Base-by-base conservation (phyloP, 441 rosid species). In the Mallotus japonicus region DNA sequence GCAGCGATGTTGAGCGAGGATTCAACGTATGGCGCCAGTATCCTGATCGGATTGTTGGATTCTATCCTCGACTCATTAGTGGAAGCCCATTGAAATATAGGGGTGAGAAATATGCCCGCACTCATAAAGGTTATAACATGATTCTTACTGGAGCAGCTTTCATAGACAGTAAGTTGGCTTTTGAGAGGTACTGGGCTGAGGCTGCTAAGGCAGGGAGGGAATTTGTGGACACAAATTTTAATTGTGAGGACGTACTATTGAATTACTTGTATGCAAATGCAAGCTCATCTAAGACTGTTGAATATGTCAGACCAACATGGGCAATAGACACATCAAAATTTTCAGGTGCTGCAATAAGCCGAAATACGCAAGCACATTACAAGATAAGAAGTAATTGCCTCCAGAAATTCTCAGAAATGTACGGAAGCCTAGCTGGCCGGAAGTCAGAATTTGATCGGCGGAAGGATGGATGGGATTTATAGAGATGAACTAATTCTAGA, bases 101-200 rank as follows among this genome's bases (percentile, higher is more conserved):
- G 28, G 93, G 86, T 0, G 99, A 95, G 87, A 91, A 86, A 71
- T 89, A 83, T n/a, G 99, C 97, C 8, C 83, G 97, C 44, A 72
- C 22, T 15, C 92, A 85, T 60, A 78, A 86, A 15, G 96, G 98
- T 14, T 95, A 95, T 66, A 95, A 95, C 62, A 81, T 95, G 92
- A 87, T 95, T 67, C 90, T 95, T n/a, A 95, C 99, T 0, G 99
- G 99, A 19, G 99, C 99, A 60, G 99, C 98, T 32, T 95, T 93
- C 73, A 78, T 95, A 7, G 97, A 95, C 70, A 76, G 64, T 15
- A 77, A 78, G 51, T 32, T 88, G 12, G 97, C 99, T 12, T 95
- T 93, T 60, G 69, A 70, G 47, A 75, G 81, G 82, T 95, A 93
- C 70, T 85, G 95, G 85, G 78, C 94, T 0, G 79, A 85, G 5